Base-by-base conservation (phyloP, 2,329 filamentous ascomycete species). In the Keithomyces neogunnii region DNA sequence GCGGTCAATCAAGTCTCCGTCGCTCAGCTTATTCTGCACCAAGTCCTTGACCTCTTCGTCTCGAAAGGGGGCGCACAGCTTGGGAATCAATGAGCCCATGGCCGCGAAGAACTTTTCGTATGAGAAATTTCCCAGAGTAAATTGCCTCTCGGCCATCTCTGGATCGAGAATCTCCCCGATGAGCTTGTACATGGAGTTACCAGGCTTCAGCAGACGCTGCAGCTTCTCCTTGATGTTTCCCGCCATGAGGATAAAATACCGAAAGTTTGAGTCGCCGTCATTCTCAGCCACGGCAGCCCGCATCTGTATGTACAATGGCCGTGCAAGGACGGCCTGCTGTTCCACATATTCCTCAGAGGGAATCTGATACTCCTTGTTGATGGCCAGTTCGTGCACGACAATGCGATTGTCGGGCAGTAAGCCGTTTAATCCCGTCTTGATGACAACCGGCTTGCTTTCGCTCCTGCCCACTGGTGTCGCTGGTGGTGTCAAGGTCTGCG, bases 51-150 rank as follows among this genome's bases (percentile, higher is more conserved):
- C 85, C 62, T 89, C 83, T 3, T 80, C 81, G 61, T 93, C 88
- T n/a, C 88, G 77, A 62, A 88, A 84, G 0, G 88, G 88, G 0
- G 88, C 88, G 60, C 88, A 92, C 11, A 93, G 78, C 63, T 88
- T 88, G 5, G 88, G 88, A 47, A 93, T 73, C 45, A 93, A 76
- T 2, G 80, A 79, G 1, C 81, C 82, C 76, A 92, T 88, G 55
- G 88, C 86, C 2, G 76, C 72, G 63, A 92, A 92, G 68, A 92
- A 91, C 53, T 82, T 85, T 57, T 87, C 84, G 57, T 91, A 91
- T 0, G 88, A 91, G 64, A 92, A 92, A 47, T 80, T 81, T 11
- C 88, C 87, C 50, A 82, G 76, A 8, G 73, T 72, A 60, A 88
- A 88, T 57, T 91, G 85, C 40, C 77, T 78, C 54, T 78, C 75